phyloP scores from a whole-genome alignment of 805 yeast genomes.

The Scheffersomyces amazonensis region DNA sequence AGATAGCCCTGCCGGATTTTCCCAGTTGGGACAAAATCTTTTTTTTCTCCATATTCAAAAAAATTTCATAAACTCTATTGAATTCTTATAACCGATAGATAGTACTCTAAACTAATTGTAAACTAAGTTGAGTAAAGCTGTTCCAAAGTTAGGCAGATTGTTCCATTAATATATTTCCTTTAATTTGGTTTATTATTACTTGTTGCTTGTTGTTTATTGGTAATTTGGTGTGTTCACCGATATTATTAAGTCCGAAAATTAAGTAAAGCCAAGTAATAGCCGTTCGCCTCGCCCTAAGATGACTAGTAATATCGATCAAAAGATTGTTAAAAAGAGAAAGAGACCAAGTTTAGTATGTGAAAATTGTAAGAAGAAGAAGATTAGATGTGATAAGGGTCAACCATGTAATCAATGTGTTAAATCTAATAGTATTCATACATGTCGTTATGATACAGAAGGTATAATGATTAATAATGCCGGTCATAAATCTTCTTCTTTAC shows the following conservation, averaged over 20 bases:
- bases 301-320: neutral
- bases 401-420: slow-evolving; percentile 34
- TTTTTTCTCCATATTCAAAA: too few species aligned
- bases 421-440: slow-evolving; percentile 16
- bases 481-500: slow-evolving; percentile 2
- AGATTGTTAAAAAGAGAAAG: slow-evolving; percentile 17
- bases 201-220: too few species aligned
- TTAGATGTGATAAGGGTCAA: slow-evolving; percentile 31
- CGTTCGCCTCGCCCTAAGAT: neutral
- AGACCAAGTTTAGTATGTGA: slow-evolving; percentile 35
- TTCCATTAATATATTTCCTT: too few species aligned
- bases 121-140: too few species aligned
- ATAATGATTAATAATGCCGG: neutral
- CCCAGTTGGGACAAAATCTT: neutral
- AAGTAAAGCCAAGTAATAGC: neutral
- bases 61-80: too few species aligned
- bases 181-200: too few species aligned
- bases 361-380: slow-evolving; percentile 29
- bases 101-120: too few species aligned
- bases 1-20: neutral
- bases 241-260: too few species aligned
- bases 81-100: too few species aligned
- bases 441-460: slow-evolving; percentile 4
- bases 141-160: too few species aligned
- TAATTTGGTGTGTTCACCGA: too few species aligned